These are phyloP conservation scores for Populus simonii DNA, from an alignment of 345 rosid species.

Conservation along the genomic window DNA sequence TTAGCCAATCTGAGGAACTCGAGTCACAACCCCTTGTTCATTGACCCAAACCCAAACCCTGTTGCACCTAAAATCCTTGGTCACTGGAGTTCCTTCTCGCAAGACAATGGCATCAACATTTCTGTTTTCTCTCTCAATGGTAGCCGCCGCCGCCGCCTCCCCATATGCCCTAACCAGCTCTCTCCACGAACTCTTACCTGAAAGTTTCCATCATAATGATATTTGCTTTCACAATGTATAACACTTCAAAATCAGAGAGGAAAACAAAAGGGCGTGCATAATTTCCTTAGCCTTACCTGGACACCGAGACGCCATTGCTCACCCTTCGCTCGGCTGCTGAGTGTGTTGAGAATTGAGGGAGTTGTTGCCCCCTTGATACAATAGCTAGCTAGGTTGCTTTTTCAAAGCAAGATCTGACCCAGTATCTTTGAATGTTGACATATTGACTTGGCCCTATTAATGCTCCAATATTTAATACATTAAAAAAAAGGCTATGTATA, in stretches of 20 bases:
- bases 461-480: too few species aligned
- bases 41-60: conserved; percentile 39
- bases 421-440: too few species aligned
- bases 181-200: conserved; percentile 23
- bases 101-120: conserved; percentile 20
- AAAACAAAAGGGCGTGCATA: too few species aligned
- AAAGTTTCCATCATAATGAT: not conserved
- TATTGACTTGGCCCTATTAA: too few species aligned
- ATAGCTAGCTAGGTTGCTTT: too few species aligned
- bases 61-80: conserved; percentile 20
- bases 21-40: conserved; percentile 11
- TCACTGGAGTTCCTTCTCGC: conserved; percentile 23
- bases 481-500: too few species aligned
- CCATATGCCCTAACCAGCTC: conserved; percentile 15
- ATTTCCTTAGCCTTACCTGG: not conserved
- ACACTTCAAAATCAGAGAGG: not conserved
- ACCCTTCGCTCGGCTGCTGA: too few species aligned
- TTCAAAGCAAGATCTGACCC: too few species aligned
- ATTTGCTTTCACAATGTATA: not conserved
- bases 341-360: too few species aligned
- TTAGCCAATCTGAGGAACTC: conserved; percentile 26
- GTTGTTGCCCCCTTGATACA: too few species aligned
- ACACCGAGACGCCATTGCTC: not conserved
- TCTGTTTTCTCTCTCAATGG: conserved; percentile 4
- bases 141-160: conserved; percentile 10